phyloP scores from a whole-genome alignment of 2,329 filamentous ascomycete genomes.

The Fusarium sp. region DNA sequence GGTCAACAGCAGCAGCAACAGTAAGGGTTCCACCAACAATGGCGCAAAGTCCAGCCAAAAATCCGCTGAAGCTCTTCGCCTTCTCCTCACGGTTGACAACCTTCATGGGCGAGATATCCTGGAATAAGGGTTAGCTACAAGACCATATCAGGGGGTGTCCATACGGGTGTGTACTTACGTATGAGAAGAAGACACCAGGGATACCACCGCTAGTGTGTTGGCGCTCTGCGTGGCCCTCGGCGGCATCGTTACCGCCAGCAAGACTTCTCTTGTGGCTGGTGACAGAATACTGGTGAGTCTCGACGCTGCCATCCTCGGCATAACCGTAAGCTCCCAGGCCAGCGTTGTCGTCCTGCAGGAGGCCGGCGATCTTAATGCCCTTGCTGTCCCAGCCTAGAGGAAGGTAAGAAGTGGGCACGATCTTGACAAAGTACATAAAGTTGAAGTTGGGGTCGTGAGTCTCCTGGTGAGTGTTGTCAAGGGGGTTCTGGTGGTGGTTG shows the following conservation, averaged over 20 bases:
- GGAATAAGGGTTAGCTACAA: conserved; percentile 32
- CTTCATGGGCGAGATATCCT: conserved; percentile 99
- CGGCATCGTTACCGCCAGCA: conserved; percentile 82
- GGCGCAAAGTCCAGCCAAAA: conserved; percentile 93
- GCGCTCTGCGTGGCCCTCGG: conserved; percentile 92
- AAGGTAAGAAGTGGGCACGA: conserved; percentile 94
- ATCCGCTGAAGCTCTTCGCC: conserved; percentile 89
- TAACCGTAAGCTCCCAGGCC: conserved; percentile 67
- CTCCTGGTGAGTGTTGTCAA: conserved; percentile 82
- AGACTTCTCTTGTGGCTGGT: conserved; percentile 96
- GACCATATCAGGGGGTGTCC: neutral
- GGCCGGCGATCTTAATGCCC: conserved; percentile 48
- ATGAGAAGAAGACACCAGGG: conserved; percentile 98
- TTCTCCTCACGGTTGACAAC: conserved; percentile 96
- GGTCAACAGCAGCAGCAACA: conserved; percentile 92
- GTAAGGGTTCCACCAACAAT: conserved; percentile 95
- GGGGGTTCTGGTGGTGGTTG: conserved; percentile 91
- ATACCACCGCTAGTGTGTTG: conserved; percentile 92
- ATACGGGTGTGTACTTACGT: conserved; percentile 71
- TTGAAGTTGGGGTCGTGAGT: conserved; percentile 89
- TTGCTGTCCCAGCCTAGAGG: conserved; percentile 88
- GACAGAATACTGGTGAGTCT: conserved; percentile 98
- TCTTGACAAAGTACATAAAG: conserved; percentile 99
- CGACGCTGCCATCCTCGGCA: conserved; percentile 81
- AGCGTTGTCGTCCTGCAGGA: conserved; percentile 71